Evolutionary conservation across 352 stramenopile genomes (phyloP), one percentile per base, ranked within the genome.

Genomic region (Globisporangium canariense): DNA sequence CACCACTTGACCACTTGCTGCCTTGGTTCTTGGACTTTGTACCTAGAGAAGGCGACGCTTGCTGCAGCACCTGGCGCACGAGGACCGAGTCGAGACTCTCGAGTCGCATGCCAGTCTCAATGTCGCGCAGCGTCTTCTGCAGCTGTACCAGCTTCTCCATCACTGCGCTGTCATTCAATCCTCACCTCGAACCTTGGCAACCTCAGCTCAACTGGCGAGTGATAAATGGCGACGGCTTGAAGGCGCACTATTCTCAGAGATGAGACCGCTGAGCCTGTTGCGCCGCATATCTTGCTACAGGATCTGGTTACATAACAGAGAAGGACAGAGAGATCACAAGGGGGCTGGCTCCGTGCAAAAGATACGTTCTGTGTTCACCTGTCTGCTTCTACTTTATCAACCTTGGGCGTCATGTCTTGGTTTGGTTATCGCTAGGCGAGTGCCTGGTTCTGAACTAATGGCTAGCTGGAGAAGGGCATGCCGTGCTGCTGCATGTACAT

Each of bases 401-500:
- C 43, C 43, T 49, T 49, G 16, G 43, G 11, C 40, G 16, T 46
- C 40, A 14, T 49, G 18, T 22, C 36, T 41, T 14, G 10, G 36
- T 41, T 49, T 49, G 14, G 16, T 7, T 49, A 49, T 49, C 43
- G 43, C 43, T 49, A 18, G 32, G 32, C 32, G 32, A 36, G 32
- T 36, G 32, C 4, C 4, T 36, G 32, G 4, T 8, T 36, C 16
- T 49, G 43, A 49, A 9, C 14, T 4, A 53, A 16, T 49, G 41
- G 2, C 57, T 69, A 69, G 30, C n/a, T 61, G 18, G 50, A 22
- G 25, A 71, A 75, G n/a, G 77, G 71, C 57, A 93, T 90, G 66
- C 83, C 81, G 59, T 93, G 81, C 70, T 92, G 83, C 69, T 93
- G 78, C 86, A 94, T 94, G 69, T 91, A 94, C 40, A 67, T 69